Evolutionary conservation across 2,329 filamentous ascomycete genomes (phyloP).

Genomic region (Bimuria novae-zelandiae): DNA sequence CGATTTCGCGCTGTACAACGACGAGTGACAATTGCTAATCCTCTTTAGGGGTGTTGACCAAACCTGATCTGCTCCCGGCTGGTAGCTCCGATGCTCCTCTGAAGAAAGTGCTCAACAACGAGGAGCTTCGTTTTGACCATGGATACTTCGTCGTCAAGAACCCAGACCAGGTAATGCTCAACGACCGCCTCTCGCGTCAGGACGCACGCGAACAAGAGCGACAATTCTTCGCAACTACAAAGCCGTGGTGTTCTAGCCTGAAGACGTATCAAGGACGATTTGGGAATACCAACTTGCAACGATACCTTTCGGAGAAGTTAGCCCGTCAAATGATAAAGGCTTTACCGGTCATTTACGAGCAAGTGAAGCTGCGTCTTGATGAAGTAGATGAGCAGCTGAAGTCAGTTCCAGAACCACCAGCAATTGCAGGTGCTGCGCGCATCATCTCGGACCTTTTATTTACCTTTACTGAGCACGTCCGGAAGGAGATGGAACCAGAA

Average conservation of each 20-base stretch:
- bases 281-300: slow-evolving; percentile 58
- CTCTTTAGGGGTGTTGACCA: slow-evolving; percentile 74
- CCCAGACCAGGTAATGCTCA: slow-evolving; percentile 58
- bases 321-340: slow-evolving; percentile 49
- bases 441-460: slow-evolving; percentile 65
- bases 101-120: slow-evolving; percentile 64
- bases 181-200: slow-evolving; percentile 49
- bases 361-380: slow-evolving; percentile 54
- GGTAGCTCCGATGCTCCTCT: slow-evolving; percentile 59
- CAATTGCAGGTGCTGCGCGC: slow-evolving; percentile 65
- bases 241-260: slow-evolving; percentile 55
- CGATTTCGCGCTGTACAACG: too few relatives aligned
- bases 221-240: slow-evolving; percentile 52
- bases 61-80: slow-evolving; percentile 72
- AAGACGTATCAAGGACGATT: slow-evolving; percentile 50
- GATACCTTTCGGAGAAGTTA: slow-evolving; percentile 54
- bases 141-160: slow-evolving; percentile 80
- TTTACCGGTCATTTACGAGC: slow-evolving; percentile 49
- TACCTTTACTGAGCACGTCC: slow-evolving; percentile 60
- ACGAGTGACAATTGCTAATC: not conserved
- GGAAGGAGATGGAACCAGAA: slow-evolving; percentile 59
- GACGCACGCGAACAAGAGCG: slow-evolving; percentile 56
- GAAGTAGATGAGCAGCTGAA: slow-evolving; percentile 61
- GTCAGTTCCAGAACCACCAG: slow-evolving; percentile 69
- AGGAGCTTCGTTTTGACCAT: slow-evolving; percentile 67